Base-by-base conservation (phyloP, 2,329 filamentous ascomycete genomes). In the Lachnellula occidentalis region DNA sequence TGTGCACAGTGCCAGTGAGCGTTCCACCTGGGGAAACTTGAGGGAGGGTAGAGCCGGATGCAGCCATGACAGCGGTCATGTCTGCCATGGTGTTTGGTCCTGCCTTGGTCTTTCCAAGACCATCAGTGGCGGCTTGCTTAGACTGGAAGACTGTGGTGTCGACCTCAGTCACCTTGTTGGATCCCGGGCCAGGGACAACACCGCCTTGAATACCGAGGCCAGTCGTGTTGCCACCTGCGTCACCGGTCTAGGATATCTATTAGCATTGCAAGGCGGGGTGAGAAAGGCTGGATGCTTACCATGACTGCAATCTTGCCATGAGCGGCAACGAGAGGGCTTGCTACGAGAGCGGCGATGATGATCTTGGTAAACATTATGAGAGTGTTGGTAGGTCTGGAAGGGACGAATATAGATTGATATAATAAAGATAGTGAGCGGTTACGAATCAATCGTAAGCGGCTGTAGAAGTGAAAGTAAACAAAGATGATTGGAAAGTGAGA, bases 1-100 rank as follows among this genome's bases (percentile, higher is more conserved):
- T 83, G 71, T 86, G 83, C 9, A 86, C 73, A 1, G 81, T 86
- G 76, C 87, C 85, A 61, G 72, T 72, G 57, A 87, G 62, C 53
- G 74, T 62, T 54, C 83, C 84, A 48, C 83, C 83, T 0, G 73
- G 63, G 6, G 73, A 74, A 62, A 87, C 72, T 71, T 86, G 82
- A 11, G 84, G 82, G 22, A 87, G 77, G 54, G 71, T 62, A 56
- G 70, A 71, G 54, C 82, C 82, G 5, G 77, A 84, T 67, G 77
- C 74, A 5, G 55, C 74, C 73, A 86, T 76, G 69, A 86, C 81
- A 42, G 75, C 72, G 42, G 74, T 66, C 49, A 82, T 85, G 58
- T 80, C 82, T 27, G 74, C 65, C 67, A 83, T 74, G 61, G 85
- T 86, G 71, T 71, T 70, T 46, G 82, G 80, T 51, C 66, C 75